Evolutionary conservation across 805 yeast genomes (phyloP).

Genomic region (Monosporozyma siamensis): DNA sequence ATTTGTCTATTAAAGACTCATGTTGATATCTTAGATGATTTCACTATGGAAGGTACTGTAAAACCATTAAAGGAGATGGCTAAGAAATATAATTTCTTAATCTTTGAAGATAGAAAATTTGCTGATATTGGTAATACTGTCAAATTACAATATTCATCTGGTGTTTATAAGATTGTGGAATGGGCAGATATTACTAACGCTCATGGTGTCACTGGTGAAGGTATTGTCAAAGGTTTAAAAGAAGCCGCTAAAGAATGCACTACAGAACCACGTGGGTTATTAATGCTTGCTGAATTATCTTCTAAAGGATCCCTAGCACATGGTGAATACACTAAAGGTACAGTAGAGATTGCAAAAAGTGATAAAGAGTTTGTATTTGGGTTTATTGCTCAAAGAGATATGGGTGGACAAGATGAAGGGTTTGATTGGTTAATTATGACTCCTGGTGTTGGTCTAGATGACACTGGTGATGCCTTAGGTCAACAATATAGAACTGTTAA

Average conservation of each 20-base stretch:
- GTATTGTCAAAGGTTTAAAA: constrained; percentile 80
- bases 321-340: constrained; percentile 80
- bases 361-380: constrained; percentile 92
- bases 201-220: constrained; percentile 93
- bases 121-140: constrained; percentile 99
- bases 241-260: constrained; percentile 65
- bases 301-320: constrained; percentile 89
- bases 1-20: constrained; percentile 92
- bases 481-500: constrained; percentile 93
- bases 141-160: constrained; percentile 85
- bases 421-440: constrained; percentile 96
- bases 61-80: constrained; percentile 64
- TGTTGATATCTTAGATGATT: constrained; percentile 86
- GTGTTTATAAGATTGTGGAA: constrained; percentile 76
- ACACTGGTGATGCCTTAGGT: constrained; percentile 90
- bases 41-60: constrained; percentile 70
- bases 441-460: constrained; percentile 97
- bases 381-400: constrained; percentile 84
- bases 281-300: constrained; percentile 93
- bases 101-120: constrained; percentile 95
- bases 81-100: constrained; percentile 74
- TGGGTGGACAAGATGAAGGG: constrained; percentile 76
- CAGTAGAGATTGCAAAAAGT: constrained; percentile 81
- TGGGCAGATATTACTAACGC: constrained; percentile 99
- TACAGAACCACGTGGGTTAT: constrained; percentile 72